Conservation (phyloP, 805 yeast genomes). For the Kuraishia ogatae region DNA sequence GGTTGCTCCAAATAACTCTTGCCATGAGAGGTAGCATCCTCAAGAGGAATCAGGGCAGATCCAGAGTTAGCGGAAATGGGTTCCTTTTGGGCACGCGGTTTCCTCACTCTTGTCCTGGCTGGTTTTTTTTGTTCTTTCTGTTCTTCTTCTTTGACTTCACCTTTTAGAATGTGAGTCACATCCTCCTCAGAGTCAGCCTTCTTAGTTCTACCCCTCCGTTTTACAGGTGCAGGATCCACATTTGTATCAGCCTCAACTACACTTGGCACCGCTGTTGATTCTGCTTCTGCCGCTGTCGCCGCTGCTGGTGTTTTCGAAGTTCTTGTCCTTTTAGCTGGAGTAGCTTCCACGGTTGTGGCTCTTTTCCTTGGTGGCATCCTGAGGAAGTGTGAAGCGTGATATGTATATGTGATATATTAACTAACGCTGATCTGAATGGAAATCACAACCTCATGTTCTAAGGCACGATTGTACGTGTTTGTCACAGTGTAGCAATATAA, state of each 20-base stretch:
- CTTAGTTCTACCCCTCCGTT: background rate
- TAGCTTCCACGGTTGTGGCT: background rate
- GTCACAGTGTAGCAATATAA: too few relatives aligned
- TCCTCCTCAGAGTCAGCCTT: background rate
- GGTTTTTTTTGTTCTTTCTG: background rate
- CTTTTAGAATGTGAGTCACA: background rate
- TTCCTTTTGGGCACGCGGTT: background rate
- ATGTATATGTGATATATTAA: too few relatives aligned
- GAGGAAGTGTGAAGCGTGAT: background rate
- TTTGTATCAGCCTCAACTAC: background rate
- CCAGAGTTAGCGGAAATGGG: background rate
- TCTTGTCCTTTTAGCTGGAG: background rate
- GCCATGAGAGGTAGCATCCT: background rate
- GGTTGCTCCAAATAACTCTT: too few relatives aligned
- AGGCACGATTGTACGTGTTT: too few relatives aligned
- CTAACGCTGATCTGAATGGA: too few relatives aligned
- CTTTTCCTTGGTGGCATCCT: background rate
- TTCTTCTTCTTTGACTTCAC: background rate
- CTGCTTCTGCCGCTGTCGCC: background rate
- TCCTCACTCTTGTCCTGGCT: background rate
- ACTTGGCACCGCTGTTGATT: too few relatives aligned
- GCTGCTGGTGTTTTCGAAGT: background rate
- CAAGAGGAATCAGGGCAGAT: background rate
- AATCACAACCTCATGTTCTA: too few relatives aligned
- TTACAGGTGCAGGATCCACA: background rate